Conservation (phyloP, 139 green algal species). For the Marvania coccoides region DNA sequence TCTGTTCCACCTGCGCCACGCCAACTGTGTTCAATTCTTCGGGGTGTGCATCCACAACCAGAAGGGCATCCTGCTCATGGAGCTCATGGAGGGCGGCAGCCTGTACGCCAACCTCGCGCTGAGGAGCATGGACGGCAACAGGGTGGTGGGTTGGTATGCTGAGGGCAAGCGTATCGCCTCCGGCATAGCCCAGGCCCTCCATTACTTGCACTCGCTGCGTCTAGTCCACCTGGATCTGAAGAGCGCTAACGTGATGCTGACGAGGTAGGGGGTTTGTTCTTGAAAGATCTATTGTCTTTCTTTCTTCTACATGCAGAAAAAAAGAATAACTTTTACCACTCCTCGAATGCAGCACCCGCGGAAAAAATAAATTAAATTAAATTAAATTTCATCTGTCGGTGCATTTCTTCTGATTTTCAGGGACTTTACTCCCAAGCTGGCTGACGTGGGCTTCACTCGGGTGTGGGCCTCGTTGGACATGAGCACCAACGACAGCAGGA, state of each 20-base stretch:
- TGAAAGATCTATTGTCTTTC: too few relatives aligned
- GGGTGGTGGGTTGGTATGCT: neutral
- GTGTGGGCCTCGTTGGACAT: neutral
- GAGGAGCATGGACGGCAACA: neutral
- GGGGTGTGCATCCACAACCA: neutral
- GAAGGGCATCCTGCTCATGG: neutral
- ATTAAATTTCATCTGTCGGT: too few relatives aligned
- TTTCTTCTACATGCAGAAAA: too few relatives aligned
- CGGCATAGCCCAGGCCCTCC: conserved; percentile 34
- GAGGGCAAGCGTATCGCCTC: neutral
- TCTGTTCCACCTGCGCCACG: neutral
- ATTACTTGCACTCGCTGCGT: conserved; percentile 71
- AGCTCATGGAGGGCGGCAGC: neutral
- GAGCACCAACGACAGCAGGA: neutral
- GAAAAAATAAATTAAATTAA: too few relatives aligned
- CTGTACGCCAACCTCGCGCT: neutral
- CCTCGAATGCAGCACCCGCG: too few relatives aligned
- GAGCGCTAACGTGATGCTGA: conserved; percentile 74
- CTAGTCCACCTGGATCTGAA: conserved; percentile 81
- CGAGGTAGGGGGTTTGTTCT: too few relatives aligned
- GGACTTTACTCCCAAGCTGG: neutral
- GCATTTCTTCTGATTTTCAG: too few relatives aligned
- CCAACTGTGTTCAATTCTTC: neutral
- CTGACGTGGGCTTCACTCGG: neutral
- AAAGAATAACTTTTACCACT: too few relatives aligned